These are phyloP conservation scores for Heliocybe sulcata DNA, from an alignment of 1,284 basidiomycete species.

Conservation along the genomic window DNA sequence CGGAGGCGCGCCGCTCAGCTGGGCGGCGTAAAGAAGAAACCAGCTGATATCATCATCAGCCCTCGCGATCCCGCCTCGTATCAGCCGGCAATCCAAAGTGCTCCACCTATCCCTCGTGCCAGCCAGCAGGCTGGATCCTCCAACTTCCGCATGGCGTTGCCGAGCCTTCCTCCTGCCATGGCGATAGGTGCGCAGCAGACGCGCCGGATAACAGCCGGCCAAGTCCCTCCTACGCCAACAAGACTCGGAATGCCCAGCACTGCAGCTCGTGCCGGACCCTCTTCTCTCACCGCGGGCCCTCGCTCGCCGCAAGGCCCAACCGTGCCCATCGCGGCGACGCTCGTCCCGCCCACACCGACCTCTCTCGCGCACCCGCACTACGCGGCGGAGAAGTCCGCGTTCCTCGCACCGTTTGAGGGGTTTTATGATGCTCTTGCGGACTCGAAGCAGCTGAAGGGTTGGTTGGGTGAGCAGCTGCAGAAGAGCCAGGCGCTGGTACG, in stretches of 20 bases:
- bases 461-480: slow-evolving; percentile 66
- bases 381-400: slow-evolving; percentile 59
- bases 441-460: slow-evolving; percentile 62
- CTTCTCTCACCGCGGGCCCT: slow-evolving; percentile 21
- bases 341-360: slow-evolving; percentile 62
- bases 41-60: slow-evolving; percentile 70
- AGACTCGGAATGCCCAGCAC: slow-evolving; percentile 39
- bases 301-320: slow-evolving; percentile 46
- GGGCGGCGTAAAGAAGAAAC: slow-evolving; percentile 56
- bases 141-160: slow-evolving; percentile 52
- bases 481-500: slow-evolving; percentile 47
- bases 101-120: slow-evolving; percentile 55
- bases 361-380: slow-evolving; percentile 51
- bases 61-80: slow-evolving; percentile 50
- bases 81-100: slow-evolving; percentile 64
- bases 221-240: slow-evolving; percentile 70
- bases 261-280: slow-evolving; percentile 14
- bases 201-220: slow-evolving; percentile 37
- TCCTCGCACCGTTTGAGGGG: slow-evolving; percentile 68
- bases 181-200: slow-evolving; percentile 28
- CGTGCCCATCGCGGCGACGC: slow-evolving; percentile 51
- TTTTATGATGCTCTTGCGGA: slow-evolving; percentile 77
- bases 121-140: slow-evolving; percentile 29
- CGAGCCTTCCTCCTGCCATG: slow-evolving; percentile 52
- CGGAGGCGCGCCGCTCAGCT: slow-evolving; percentile 57